Evolutionary conservation across 108 stramenopile species (phyloP).

Genomic region (Seminavis robusta): DNA sequence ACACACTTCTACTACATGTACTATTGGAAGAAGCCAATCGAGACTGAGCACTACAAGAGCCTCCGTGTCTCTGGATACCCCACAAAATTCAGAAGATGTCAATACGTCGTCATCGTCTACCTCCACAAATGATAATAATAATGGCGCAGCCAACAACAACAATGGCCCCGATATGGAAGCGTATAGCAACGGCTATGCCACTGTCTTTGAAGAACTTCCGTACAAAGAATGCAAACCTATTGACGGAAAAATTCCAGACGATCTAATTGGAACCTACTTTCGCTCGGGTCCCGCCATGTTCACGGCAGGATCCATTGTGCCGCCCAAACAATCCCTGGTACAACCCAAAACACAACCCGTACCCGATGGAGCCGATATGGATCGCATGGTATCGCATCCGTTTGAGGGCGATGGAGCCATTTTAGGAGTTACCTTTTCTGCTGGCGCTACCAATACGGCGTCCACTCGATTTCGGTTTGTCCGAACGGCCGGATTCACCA

Average conservation of each 20-base stretch:
- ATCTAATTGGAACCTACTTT: slow-evolving; percentile 76
- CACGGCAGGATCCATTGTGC: slow-evolving; percentile 76
- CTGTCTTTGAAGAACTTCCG: slow-evolving; percentile 67
- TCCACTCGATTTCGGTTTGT: slow-evolving; percentile 63
- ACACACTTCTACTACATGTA: no score
- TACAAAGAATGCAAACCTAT: slow-evolving; percentile 36
- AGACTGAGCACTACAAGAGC: no score
- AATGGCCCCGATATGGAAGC: slow-evolving; percentile 57
- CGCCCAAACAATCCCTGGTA: slow-evolving; percentile 73
- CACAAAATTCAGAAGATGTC: no score
- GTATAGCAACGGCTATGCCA: slow-evolving; percentile 70
- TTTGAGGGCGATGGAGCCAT: slow-evolving; percentile 83
- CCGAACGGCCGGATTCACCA: slow-evolving; percentile 74
- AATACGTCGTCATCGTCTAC: no score
- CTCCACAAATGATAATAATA: neutral
- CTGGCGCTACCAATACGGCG: slow-evolving; percentile 11
- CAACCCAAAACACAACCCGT: slow-evolving; percentile 78
- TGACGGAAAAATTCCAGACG: slow-evolving; percentile 51
- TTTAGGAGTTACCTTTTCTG: slow-evolving; percentile 70
- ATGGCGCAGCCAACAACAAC: neutral
- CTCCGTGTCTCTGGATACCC: no score
- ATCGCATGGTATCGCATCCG: slow-evolving; percentile 78
- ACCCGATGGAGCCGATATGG: slow-evolving; percentile 63
- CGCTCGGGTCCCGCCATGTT: slow-evolving; percentile 85
- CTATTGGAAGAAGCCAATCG: no score